These are phyloP conservation scores for Ganoderma resinaceum DNA, from an alignment of 1,284 basidiomycete species.

Conservation along the genomic window DNA sequence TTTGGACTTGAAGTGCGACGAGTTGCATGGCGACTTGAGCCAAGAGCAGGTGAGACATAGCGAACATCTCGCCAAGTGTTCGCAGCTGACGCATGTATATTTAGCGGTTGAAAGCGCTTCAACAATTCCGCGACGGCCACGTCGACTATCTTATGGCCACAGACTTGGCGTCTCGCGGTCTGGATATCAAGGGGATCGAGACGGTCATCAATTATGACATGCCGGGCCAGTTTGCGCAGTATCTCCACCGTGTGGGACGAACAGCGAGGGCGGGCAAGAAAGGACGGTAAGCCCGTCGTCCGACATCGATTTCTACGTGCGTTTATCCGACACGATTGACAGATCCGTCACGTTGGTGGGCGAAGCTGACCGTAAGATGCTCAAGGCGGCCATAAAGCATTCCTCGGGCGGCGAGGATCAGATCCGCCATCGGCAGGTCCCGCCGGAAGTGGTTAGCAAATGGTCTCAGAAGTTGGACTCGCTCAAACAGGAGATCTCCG, in stretches of 20 bases:
- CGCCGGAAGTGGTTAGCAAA: slow-evolving; percentile 77
- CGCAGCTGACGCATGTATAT: slow-evolving; percentile 10
- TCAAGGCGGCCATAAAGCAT: slow-evolving; percentile 95
- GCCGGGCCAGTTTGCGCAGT: slow-evolving; percentile 93
- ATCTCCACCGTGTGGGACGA: slow-evolving; percentile 95
- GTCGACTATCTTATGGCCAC: slow-evolving; percentile 95
- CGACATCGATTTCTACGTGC: background rate
- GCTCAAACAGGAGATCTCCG: slow-evolving; percentile 83
- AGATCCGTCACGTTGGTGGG: slow-evolving; percentile 96
- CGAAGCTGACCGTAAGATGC: slow-evolving; percentile 95
- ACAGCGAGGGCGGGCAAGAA: slow-evolving; percentile 94
- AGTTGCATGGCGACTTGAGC: slow-evolving; percentile 93
- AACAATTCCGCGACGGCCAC: slow-evolving; percentile 85
- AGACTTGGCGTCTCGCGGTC: slow-evolving; percentile 92
- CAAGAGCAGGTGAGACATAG: slow-evolving; percentile 85
- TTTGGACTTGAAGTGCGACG: slow-evolving; percentile 87
- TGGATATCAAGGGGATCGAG: slow-evolving; percentile 98
- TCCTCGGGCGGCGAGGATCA: slow-evolving; percentile 79
- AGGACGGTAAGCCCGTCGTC: slow-evolving; percentile 72
- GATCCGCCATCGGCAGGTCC: slow-evolving; percentile 90
- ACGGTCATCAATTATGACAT: slow-evolving; percentile 99
- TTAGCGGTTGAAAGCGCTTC: slow-evolving; percentile 86
- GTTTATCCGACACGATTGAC: slow-evolving; percentile 9
- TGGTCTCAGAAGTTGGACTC: slow-evolving; percentile 77
- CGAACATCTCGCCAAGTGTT: background rate